Base-by-base conservation (phyloP, 192 early-diverging fungal genomes). In the Pecoramyces ruminantium region DNA sequence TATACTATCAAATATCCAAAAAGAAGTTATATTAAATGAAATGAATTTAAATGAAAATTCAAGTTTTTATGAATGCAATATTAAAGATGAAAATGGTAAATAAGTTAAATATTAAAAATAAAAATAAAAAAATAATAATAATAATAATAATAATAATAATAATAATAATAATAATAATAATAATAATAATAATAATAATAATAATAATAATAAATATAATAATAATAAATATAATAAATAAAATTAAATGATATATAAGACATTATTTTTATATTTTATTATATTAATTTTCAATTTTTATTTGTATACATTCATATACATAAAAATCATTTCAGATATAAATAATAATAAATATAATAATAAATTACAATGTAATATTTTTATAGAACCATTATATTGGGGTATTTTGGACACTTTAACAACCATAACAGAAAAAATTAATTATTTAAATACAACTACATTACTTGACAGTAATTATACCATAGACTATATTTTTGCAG, bases 401-500 rank as follows among this genome's bases (percentile, higher is more conserved):
- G 51, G 51, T 21, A n/a, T 67, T 8, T 25, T 21, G 17, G 51
- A 67, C 17, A 67, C 51, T 6, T 17, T 67, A 3, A 25, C 11
- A 25, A 1, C 17, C 1, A 67, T 67, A 4, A 67, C 1, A 8
- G 25, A 67, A 67, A 67, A 67, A 67, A 21, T 67, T 4, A 67
- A n/a, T n/a, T n/a, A 67, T 34, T 6, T 34, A 34, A 34, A 34
- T 67, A n/a, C n/a, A n/a, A 0, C 21, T 9, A 67, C 51, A 5
- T 0, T n/a, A 67, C 5, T 25, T 2, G n/a, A 67, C 25, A 25
- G n/a, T n/a, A 25, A n/a, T n/a, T 67, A 67, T 27, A n/a, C 38
- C 1, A 83, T 78, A 39, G 85, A 86, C 77, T 80, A 84, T 28
- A 80, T 89, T 2, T 29, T 89, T 17, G 86, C 85, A n/a, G 86